Percentiles rank a stretch among this genome's conserved stretches.
Conservation (phyloP, 2,329 filamentous ascomycete species). For the Lachnellula suecica region DNA sequence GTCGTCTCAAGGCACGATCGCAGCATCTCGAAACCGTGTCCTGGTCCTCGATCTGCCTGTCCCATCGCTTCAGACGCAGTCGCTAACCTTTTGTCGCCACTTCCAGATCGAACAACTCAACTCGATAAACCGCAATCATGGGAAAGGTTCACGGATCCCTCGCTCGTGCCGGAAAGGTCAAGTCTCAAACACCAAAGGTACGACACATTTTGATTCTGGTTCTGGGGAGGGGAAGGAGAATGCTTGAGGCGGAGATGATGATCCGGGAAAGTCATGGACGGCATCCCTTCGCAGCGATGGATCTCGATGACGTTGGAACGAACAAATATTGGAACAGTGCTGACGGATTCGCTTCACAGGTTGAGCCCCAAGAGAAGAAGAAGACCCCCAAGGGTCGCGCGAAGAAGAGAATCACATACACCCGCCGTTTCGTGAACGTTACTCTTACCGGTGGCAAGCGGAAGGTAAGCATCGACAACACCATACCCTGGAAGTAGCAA, state of each 20-base stretch:
- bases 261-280: not conserved
- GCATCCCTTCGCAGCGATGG: not conserved
- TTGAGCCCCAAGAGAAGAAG: constrained; percentile 91
- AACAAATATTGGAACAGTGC: constrained; percentile 13
- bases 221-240: constrained; percentile 7
- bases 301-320: not conserved
- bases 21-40: not conserved
- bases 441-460: constrained; percentile 97
- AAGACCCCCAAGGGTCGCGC: constrained; percentile 97
- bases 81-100: constrained; percentile 23
- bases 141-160: constrained; percentile 94
- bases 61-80: not conserved
- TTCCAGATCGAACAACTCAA: constrained; percentile 27
- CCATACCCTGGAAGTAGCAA: constrained; percentile 11
- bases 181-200: constrained; percentile 93
- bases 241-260: constrained; percentile 1
- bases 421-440: constrained; percentile 97
- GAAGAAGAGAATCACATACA: constrained; percentile 96
- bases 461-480: constrained; percentile 64
- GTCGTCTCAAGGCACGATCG: not conserved
- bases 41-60: not conserved
- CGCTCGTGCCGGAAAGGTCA: constrained; percentile 96
- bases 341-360: constrained; percentile 48
- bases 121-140: constrained; percentile 60
- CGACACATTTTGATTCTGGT: constrained; percentile 40